These are phyloP conservation scores for Boechera retrofracta DNA, from an alignment of 345 rosid genomes.

Conservation along the genomic window DNA sequence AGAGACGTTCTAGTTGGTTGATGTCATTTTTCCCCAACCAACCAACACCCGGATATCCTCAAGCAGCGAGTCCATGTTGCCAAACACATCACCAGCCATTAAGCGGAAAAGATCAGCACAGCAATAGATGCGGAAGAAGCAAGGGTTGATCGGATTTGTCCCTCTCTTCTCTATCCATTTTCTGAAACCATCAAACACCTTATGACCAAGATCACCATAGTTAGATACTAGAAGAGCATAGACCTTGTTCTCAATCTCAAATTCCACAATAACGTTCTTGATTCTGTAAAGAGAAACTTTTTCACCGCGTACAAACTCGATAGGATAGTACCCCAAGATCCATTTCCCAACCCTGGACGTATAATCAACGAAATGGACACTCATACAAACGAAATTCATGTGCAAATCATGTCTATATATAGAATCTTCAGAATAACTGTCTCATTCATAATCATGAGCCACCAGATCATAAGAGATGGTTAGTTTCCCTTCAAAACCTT, in stretches of 20 bases:
- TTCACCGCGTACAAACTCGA: not conserved
- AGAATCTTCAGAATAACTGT: not conserved
- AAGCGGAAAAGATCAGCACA: slow-evolving; percentile 28
- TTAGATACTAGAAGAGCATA: slow-evolving; percentile 20
- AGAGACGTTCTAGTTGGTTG: slow-evolving; percentile 24
- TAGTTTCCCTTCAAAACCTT: slow-evolving; percentile 1
- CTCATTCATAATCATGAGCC: not conserved
- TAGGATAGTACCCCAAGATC: slow-evolving; percentile 30
- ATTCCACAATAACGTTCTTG: slow-evolving; percentile 14
- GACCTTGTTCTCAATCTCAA: slow-evolving; percentile 27
- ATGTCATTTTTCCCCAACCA: slow-evolving; percentile 18
- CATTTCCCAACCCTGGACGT: slow-evolving; percentile 9
- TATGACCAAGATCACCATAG: not conserved
- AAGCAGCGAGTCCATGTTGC: slow-evolving; percentile 9
- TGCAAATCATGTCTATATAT: not conserved
- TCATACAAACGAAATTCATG: slow-evolving; percentile 6
- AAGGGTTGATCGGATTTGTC: not conserved
- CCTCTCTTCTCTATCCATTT: slow-evolving; percentile 17
- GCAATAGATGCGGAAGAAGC: slow-evolving; percentile 14
- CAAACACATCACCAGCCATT: slow-evolving; percentile 28
- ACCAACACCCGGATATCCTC: slow-evolving; percentile 17
- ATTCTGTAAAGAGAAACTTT: not conserved
- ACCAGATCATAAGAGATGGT: not conserved
- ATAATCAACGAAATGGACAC: slow-evolving; percentile 20
- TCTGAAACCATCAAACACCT: not conserved